Conservation (phyloP, 768 basidiomycete species). For the Stropharia rugosoannulata region DNA sequence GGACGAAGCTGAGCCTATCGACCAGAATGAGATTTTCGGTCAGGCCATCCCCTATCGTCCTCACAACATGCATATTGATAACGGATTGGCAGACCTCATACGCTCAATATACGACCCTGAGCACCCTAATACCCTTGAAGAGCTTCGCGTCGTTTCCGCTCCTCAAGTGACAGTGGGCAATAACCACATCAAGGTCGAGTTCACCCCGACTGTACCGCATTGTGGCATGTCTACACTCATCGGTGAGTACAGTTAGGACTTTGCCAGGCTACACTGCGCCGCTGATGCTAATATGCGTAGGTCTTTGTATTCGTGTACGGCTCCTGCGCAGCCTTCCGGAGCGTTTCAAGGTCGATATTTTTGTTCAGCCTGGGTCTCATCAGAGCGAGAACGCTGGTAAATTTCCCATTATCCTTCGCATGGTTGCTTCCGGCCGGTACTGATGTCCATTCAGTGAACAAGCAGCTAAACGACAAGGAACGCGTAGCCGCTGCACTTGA, state of each 20-base stretch:
- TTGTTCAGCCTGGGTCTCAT: conserved; percentile 92
- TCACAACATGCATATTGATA: not conserved
- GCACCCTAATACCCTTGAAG: conserved; percentile 91
- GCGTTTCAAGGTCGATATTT: conserved; percentile 93
- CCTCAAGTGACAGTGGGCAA: conserved; percentile 65
- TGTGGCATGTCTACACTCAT: conserved; percentile 98
- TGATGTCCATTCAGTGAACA: conserved; percentile 72
- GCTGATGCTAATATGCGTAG: conserved; percentile 34
- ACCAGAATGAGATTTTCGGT: conserved; percentile 95
- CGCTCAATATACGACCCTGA: conserved; percentile 94
- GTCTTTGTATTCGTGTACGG: conserved; percentile 93
- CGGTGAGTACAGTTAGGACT: conserved; percentile 45
- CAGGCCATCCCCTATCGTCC: conserved; percentile 45
- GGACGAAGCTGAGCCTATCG: conserved; percentile 70
- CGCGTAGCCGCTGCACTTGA: conserved; percentile 96
- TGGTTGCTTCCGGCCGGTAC: not conserved
- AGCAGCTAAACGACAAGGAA: conserved; percentile 99
- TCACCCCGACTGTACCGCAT: conserved; percentile 97
- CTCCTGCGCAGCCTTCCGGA: conserved; percentile 86
- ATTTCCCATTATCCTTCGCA: conserved; percentile 20
- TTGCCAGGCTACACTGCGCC: not conserved
- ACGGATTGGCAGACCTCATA: conserved; percentile 66
- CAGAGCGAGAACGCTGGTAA: conserved; percentile 88
- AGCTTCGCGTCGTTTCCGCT: conserved; percentile 91
- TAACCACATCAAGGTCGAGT: conserved; percentile 83